Percentiles rank a stretch among this genome's conserved stretches.
Evolutionary conservation across 2,329 filamentous ascomycete species (phyloP).

Genomic region (Didymosphaeria variabile): DNA sequence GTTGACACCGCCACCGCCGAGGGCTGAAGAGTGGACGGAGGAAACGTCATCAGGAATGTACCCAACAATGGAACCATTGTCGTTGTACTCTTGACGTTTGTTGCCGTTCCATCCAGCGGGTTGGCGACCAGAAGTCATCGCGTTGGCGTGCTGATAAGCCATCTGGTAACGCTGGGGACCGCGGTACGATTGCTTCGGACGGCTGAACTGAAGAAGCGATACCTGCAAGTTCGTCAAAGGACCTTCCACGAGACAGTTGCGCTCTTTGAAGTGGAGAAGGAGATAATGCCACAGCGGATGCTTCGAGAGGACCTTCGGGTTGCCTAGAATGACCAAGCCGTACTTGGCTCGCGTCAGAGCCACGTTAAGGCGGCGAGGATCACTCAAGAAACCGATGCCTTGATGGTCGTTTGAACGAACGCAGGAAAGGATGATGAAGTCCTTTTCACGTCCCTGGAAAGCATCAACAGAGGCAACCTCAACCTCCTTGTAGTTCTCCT

Average conservation of each 20-base stretch:
- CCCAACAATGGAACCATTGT: constrained; percentile 88
- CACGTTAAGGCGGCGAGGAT: constrained; percentile 96
- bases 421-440: constrained; percentile 97
- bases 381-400: constrained; percentile 97
- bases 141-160: constrained; percentile 74
- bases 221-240: constrained; percentile 95
- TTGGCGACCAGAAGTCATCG: constrained; percentile 61
- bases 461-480: constrained; percentile 98
- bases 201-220: constrained; percentile 92
- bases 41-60: constrained; percentile 98
- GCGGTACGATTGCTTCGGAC: constrained; percentile 91
- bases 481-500: constrained; percentile 98
- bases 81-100: constrained; percentile 65
- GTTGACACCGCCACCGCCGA: constrained; percentile 82
- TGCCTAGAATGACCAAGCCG: constrained; percentile 93
- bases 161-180: constrained; percentile 87
- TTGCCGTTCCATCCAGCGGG: constrained; percentile 56
- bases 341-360: constrained; percentile 97
- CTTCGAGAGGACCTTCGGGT: constrained; percentile 96
- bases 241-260: constrained; percentile 93
- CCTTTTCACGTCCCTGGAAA: constrained; percentile 98
- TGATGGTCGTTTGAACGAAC: constrained; percentile 99
- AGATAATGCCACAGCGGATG: constrained; percentile 98
- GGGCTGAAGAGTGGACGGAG: constrained; percentile 89
- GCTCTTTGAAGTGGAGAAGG: constrained; percentile 94